Base-by-base conservation (phyloP, 768 basidiomycete species). In the Exidia glandulosa region DNA sequence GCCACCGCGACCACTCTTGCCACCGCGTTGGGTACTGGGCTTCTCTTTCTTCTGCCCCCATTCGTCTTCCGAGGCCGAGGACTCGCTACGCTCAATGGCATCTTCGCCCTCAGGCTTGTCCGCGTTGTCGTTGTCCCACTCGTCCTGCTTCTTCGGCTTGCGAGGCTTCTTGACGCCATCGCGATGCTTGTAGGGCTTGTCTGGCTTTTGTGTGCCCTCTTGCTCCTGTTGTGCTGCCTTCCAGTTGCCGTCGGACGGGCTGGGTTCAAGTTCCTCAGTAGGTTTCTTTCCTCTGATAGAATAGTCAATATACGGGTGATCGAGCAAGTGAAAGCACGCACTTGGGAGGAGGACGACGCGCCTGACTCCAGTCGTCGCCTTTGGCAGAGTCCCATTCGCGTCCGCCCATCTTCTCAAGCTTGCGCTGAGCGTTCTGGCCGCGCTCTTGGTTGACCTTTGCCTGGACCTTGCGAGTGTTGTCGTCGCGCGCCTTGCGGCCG, bases 371-470 rank as follows among this genome's bases (percentile, higher is more conserved):
- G 27, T 60, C 45, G 10, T 59, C 56, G 14, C 62, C 59, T 52
- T 92, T 92, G 23, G 82, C 87, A 31, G 87, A 85, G 69, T 92
- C 90, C 90, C 90, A 92, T 74, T 92, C 90, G 16, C 90, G 81
- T 63, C 74, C 83, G 66, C 82, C 82, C 27, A 83, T 78, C 74
- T 86, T 89, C n/a, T 87, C 87, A 79, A 90, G 76, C 74, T 92
- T 92, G 34, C 86, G 77, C 65, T 81, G 82, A 58, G 88, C 88
- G 63, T 87, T 89, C 74, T 87, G 82, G 66, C 88, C 87, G 31
- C 89, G 83, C 33, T 86, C 79, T 31, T 79, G 80, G 68, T 91
- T 77, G 61, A 91, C 75, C 33, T 76, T 76, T 62, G 84, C 81
- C 71, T 91, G 90, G 37, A 86, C 78, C 67, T 84, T 86, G 61